These are phyloP conservation scores for Rhizoclosmatium globosum DNA, from an alignment of 192 early-diverging fungal genomes.

Conservation along the genomic window DNA sequence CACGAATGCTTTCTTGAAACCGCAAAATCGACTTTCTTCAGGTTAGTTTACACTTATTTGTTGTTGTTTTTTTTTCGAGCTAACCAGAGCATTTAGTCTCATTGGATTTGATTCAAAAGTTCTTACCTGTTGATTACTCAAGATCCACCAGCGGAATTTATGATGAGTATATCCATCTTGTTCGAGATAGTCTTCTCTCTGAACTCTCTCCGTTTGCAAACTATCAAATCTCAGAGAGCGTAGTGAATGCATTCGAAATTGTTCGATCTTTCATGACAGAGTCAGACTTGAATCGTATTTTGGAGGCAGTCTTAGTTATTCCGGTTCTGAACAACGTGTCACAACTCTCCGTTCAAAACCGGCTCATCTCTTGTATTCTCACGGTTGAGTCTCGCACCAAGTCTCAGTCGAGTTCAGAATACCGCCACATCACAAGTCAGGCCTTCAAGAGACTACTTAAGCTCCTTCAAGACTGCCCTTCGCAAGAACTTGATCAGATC, in stretches of 20 bases:
- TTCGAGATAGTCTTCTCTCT: constrained; percentile 13
- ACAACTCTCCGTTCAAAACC: constrained; percentile 10
- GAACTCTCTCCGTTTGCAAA: constrained; percentile 18
- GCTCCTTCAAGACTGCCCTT: constrained; percentile 31
- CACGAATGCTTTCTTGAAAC: constrained; percentile 33
- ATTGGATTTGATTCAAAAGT: background rate
- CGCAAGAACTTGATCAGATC: constrained; percentile 40
- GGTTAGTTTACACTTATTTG: constrained; percentile 3
- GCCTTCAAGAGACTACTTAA: constrained; percentile 28
- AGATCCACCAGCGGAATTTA: background rate
- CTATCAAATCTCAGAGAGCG: background rate
- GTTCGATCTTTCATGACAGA: constrained; percentile 16
- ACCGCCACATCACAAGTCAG: constrained; percentile 10
- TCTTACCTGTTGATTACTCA: constrained; percentile 15
- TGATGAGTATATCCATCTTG: constrained; percentile 29
- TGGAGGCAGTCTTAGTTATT: constrained; percentile 23
- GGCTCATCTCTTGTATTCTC: constrained; percentile 9
- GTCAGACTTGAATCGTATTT: constrained; percentile 13
- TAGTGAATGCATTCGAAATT: constrained; percentile 2
- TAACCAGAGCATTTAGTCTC: background rate
- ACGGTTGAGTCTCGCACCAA: background rate
- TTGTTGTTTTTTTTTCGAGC: background rate
- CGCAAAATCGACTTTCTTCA: constrained; percentile 2
- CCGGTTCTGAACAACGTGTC: constrained; percentile 7
- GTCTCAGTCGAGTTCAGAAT: background rate